Evolutionary conservation across 106 monocot species (phyloP), one percentile per base, ranked within the genome.

Genomic region (Phalaenopsis aphrodite): DNA sequence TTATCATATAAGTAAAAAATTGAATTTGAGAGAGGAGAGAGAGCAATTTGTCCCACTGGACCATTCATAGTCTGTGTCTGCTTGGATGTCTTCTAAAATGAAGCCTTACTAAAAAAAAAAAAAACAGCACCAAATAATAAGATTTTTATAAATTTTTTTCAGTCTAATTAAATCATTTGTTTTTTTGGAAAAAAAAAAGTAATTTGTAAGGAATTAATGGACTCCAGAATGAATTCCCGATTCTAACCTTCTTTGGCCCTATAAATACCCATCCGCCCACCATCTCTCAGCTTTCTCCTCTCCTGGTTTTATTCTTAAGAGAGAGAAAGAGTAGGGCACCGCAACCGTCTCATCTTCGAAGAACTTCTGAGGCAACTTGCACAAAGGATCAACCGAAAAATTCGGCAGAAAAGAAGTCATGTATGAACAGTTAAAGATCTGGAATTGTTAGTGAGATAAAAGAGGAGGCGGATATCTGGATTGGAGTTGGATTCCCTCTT

Each of bases 231-330:
- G 43, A 74, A 74, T 74, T 45, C 1, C 41, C 74, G n/a, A 30
- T 48, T 76, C 42, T 48, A 30, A 12, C 76, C 76, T 46, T 52
- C 14, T 8, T 30, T 42, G 9, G 15, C 78, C 43, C 78, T 83
- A 83, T 83, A 83, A 83, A 83, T 83, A 83, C 41, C 56, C 78
- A 71, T 37, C 56, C 9, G 18, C 15, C 16, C 21, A 2, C n/a
- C 8, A 1, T 9, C 2, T 14, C 77, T 8, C 4, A 7, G 17
- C 56, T 41, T 72, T 58, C 73, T 77, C 56, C 37, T 74, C 78
- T 78, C 78, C 56, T 78, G 41, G 72, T 67, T 52, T 12, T 55
- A 18, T 72, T 83, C 78, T 73, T 83, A 52, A 14, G 52, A 37
- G 55, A 39, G 81, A 36, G 75, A 23, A n/a, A 75, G 41, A 81